Base-by-base conservation (phyloP, 768 basidiomycete species). In the Suillus cothurnatus region DNA sequence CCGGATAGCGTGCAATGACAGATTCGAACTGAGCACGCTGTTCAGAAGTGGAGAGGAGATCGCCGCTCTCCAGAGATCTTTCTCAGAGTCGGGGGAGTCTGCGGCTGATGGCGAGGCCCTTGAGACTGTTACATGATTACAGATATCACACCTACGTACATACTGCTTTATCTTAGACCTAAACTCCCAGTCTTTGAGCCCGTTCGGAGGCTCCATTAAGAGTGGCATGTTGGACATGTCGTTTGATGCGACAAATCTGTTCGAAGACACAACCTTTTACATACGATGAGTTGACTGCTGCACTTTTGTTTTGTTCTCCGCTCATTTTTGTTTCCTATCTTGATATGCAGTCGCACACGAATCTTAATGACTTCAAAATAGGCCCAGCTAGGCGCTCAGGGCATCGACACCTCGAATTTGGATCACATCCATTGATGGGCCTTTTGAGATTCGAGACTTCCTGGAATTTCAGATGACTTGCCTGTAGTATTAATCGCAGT, bases 21-120 rank as follows among this genome's bases (percentile, higher is more conserved):
- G 75, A 66, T 93, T 91, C 76, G 76, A 76, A 52, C 74, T 88
- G 28, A 88, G 92, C 23, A 90, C 88, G 8, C 77, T 87, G 31
- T 94, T 95, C 80, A 88, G 86, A 76, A 73, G 81, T 3, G 67
- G 70, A 3, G 80, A 81, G 38, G 88, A 94, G 68, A 77, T 87
- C 34, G 80, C 70, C 6, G 73, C 64, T 47, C 70, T 88, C 69
- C 75, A 76, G 61, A 70, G 64, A 61, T 65, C 69, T 50, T 73
- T 70, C 52, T 49, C 71, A 36, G 68, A 70, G 15, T 31, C 68
- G 14, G 65, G 55, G 53, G 73, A 76, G 26, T 28, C 57, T 28
- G 19, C 5, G 11, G 55, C 17, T 61, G 61, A 59, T 23, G 55
- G 53, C 36, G 61, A 61, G 36, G 7, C 26, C 31, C 61, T 47